Evolutionary conservation across 768 basidiomycete genomes (phyloP).

Genomic region (Rhodotorula taiwanensis): DNA sequence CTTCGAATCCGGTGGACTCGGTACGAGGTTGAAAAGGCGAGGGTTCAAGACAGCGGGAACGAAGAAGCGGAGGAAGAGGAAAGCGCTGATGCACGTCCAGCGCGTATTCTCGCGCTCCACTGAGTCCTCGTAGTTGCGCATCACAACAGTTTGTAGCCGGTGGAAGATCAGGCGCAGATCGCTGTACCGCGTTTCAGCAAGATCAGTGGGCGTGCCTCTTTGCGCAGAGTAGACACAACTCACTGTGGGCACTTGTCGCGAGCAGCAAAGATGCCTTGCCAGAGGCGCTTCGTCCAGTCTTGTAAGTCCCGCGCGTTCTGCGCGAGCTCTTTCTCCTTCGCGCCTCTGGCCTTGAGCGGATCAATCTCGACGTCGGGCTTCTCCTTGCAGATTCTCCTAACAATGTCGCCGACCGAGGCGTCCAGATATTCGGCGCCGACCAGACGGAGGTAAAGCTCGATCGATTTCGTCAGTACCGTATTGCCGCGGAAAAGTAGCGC

Average conservation of each 20-base stretch:
- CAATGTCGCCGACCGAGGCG: conserved; percentile 63
- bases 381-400: conserved; percentile 65
- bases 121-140: conserved; percentile 21
- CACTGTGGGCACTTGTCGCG: conserved; percentile 58
- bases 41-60: conserved; percentile 86
- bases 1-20: conserved; percentile 44
- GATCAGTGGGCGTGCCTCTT: neutral
- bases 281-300: conserved; percentile 71
- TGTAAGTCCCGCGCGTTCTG: conserved; percentile 63
- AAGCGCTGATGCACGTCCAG: conserved; percentile 79
- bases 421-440: conserved; percentile 76
- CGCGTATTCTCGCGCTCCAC: conserved; percentile 48
- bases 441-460: conserved; percentile 73
- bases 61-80: conserved; percentile 81
- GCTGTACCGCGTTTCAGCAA: conserved; percentile 9
- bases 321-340: conserved; percentile 52
- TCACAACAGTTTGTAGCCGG: conserved; percentile 36
- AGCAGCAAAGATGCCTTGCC: conserved; percentile 71
- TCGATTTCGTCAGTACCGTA: conserved; percentile 54
- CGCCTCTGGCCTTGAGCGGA: conserved; percentile 51
- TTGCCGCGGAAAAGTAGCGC: conserved; percentile 54
- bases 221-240: neutral
- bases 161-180: conserved; percentile 39
- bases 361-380: conserved; percentile 76
- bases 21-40: conserved; percentile 67